These are phyloP conservation scores for Dothistroma septosporum DNA, from an alignment of 2,329 filamentous ascomycete genomes.

Conservation along the genomic window DNA sequence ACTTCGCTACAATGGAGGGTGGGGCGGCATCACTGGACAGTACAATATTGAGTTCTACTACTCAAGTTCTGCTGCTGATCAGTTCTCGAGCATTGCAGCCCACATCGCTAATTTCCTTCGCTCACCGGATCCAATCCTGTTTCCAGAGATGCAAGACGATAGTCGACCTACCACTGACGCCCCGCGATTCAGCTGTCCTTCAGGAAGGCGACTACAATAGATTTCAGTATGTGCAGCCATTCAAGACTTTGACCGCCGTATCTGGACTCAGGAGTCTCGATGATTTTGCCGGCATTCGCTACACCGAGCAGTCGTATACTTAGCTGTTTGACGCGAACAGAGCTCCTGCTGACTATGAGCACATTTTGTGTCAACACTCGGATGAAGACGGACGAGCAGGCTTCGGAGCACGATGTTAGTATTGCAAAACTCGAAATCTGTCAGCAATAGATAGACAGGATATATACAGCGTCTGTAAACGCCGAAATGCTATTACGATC, in stretches of 20 bases:
- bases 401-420: constrained; percentile 67
- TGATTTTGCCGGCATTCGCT: constrained; percentile 51
- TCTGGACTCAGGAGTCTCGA: constrained; percentile 61
- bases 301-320: constrained; percentile 63
- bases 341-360: constrained; percentile 52
- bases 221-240: constrained; percentile 59
- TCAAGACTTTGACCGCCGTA: constrained; percentile 51
- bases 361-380: constrained; percentile 68
- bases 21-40: constrained; percentile 59
- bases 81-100: constrained; percentile 47
- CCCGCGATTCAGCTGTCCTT: constrained; percentile 54
- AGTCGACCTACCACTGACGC: constrained; percentile 59
- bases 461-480: no score
- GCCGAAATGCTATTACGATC: no score
- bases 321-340: constrained; percentile 63
- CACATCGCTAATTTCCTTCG: constrained; percentile 63
- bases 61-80: constrained; percentile 52
- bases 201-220: constrained; percentile 69
- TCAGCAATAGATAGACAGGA: no score
- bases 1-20: constrained; percentile 54
- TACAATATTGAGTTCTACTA: constrained; percentile 70
- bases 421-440: constrained; percentile 43
- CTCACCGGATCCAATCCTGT: constrained; percentile 61
- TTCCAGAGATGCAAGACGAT: constrained; percentile 70
- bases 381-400: constrained; percentile 53